A percentile compares a stretch with the other conserved stretches of the same genome.
Evolutionary conservation across 164 flowering plant genomes (phyloP).

Genomic region (Aristolochia contorta): DNA sequence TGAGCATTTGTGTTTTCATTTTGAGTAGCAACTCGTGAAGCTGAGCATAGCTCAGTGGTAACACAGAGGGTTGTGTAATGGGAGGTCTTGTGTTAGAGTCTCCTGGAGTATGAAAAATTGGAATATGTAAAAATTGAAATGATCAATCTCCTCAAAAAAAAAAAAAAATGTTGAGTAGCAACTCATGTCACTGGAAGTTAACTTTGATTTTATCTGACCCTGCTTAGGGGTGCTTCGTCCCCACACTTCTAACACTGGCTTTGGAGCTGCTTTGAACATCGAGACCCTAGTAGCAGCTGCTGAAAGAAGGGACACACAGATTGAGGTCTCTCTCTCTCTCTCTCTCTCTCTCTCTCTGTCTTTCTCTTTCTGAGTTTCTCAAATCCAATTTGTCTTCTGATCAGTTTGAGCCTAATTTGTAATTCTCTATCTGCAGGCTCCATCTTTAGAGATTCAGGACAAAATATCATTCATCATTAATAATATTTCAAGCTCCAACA

Average conservation of each 20-base stretch:
- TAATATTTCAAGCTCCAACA: constrained; percentile 62
- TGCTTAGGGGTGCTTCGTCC: constrained; percentile 1
- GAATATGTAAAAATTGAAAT: too few species aligned
- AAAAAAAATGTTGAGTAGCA: not conserved
- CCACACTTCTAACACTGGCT: constrained; percentile 43
- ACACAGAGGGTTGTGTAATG: too few species aligned
- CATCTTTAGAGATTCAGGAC: constrained; percentile 80
- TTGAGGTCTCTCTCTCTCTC: constrained; percentile 52
- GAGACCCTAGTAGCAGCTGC: constrained; percentile 97
- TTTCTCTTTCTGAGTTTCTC: not conserved
- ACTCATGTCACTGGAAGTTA: not conserved
- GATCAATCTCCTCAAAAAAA: too few species aligned
- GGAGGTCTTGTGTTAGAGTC: too few species aligned
- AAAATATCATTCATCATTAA: constrained; percentile 84
- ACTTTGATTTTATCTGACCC: not conserved
- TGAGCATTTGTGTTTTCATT: not conserved
- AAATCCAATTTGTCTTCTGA: too few species aligned
- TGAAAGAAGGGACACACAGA: constrained; percentile 75
- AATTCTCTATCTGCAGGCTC: constrained; percentile 39
- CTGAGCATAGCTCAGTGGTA: too few species aligned
- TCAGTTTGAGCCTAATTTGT: not conserved
- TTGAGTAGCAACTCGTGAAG: not conserved
- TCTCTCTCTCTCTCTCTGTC: not conserved
- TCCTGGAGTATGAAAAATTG: too few species aligned
- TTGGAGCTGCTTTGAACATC: constrained; percentile 95